A percentile compares a stretch with the other conserved stretches of the same genome.
These are phyloP conservation scores for Psilocybe cyanescens DNA, from an alignment of 768 basidiomycete genomes.

Conservation along the genomic window DNA sequence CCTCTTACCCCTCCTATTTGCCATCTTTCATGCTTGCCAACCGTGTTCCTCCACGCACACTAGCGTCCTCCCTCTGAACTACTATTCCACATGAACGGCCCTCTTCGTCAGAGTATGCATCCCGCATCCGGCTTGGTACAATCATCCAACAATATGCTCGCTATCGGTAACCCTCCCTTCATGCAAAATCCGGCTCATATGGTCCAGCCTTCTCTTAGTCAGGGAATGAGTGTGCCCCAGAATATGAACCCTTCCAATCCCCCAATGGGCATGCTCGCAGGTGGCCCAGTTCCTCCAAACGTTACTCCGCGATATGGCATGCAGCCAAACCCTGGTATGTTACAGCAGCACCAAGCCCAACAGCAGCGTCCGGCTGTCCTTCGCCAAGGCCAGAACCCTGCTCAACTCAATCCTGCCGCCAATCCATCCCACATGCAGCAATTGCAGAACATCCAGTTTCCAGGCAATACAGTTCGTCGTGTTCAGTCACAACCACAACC, in stretches of 20 bases:
- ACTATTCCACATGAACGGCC: conserved; percentile 46
- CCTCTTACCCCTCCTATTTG: neutral
- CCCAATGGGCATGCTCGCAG: conserved; percentile 43
- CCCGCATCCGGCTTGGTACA: conserved; percentile 45
- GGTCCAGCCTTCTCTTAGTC: conserved; percentile 32
- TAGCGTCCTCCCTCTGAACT: conserved; percentile 4
- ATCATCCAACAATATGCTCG: conserved; percentile 39
- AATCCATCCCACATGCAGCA: conserved; percentile 14
- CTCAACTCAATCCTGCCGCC: conserved; percentile 29
- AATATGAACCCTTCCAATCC: conserved; percentile 32
- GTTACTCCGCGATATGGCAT: conserved; percentile 28
- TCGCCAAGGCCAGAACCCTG: conserved; percentile 30
- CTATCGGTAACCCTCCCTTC: conserved; percentile 33
- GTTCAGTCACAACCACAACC: conserved; percentile 60
- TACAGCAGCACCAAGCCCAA: conserved; percentile 15
- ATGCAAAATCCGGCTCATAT: conserved; percentile 43
- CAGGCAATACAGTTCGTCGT: conserved; percentile 47
- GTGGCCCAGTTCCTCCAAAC: conserved; percentile 27
- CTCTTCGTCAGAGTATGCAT: conserved; percentile 51
- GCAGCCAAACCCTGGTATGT: conserved; percentile 32
- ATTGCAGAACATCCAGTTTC: conserved; percentile 46
- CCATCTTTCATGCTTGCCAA: conserved; percentile 20
- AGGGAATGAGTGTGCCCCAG: conserved; percentile 34
- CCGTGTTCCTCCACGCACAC: neutral
- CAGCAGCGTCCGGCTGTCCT: conserved; percentile 38